Base-by-base conservation (phyloP, 441 rosid genomes). In the Brassica balearica region DNA sequence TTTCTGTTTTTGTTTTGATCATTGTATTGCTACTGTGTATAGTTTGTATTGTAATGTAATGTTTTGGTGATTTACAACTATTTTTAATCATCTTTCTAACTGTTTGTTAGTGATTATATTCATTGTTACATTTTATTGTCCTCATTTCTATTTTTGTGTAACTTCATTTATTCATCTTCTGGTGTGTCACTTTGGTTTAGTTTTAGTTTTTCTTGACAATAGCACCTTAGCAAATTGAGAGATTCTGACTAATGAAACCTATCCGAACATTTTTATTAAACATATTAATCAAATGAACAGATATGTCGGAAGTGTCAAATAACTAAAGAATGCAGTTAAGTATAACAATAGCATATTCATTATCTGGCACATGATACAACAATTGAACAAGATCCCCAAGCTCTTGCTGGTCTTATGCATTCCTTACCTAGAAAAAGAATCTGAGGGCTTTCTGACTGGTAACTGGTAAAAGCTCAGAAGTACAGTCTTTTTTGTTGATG, bases 61-160 rank as follows among this genome's bases (percentile, higher is more conserved):
- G 68, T 48, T 46, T 59, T 36, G 48, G 25, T 51, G 60, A 48
- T 64, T 64, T 70, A 10, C 68, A 25, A n/a, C 53, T 65, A 22
- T 25, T 60, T 60, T 61, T 11, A 8, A 8, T 68, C 12, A 2
- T 67, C 14, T 27, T 73, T 36, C 11, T 41, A 6, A 68, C 27
- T 8, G 17, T 58, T 8, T 73, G 60, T 63, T 71, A 46, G 66
- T 76, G 77, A 80, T 80, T 80, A 70, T 71, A 80, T 76, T 80
- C 77, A 80, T 80, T 71, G 73, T 80, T 70, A 75, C 69, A 11
- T 43, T 80, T 56, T 65, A 2, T 6, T 65, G 56, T 59, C 55
- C 38, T 71, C 46, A 8, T 41, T 8, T 76, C 17, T 32, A 48
- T 43, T 20, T 53, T 51, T 63, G 19, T 71, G 74, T 69, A 76